phyloP scores from a whole-genome alignment of 169 alveolate genomes.

The Plasmodium gonderi region DNA sequence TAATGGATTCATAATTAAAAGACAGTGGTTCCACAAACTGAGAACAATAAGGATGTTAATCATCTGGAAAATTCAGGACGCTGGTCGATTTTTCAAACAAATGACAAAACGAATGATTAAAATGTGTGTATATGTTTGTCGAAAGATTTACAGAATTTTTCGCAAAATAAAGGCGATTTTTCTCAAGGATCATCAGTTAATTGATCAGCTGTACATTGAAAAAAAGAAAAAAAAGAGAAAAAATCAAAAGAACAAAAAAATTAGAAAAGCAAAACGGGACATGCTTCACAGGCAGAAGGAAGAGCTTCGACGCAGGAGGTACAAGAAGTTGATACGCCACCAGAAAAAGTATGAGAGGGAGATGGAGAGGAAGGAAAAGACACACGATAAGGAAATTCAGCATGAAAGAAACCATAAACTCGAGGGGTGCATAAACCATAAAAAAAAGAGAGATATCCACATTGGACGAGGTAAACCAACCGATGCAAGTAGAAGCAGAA shows the following conservation, averaged over 20 bases:
- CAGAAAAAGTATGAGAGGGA: constrained; percentile 11
- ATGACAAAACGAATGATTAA: background rate
- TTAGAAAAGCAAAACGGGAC: background rate
- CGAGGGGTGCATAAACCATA: too few species aligned
- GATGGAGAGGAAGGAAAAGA: background rate
- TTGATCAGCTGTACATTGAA: background rate
- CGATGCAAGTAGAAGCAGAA: background rate
- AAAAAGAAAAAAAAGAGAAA: constrained; percentile 1
- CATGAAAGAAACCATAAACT: background rate
- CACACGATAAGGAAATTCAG: background rate
- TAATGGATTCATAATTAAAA: background rate
- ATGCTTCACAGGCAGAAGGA: constrained; percentile 16
- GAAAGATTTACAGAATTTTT: background rate
- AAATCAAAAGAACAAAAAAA: constrained; percentile 11
- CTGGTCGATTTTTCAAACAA: background rate
- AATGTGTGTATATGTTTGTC: background rate
- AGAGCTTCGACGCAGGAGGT: constrained; percentile 1
- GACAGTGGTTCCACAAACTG: constrained; percentile 14
- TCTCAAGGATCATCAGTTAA: background rate
- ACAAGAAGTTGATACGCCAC: constrained; percentile 9
- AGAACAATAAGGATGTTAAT: background rate
- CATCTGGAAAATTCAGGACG: constrained; percentile 22
- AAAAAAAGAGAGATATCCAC: too few species aligned
- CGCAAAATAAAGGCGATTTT: background rate
- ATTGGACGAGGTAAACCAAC: too few species aligned